Evolutionary conservation across 75 land plant genomes (phyloP).

Genomic region (Azolla pinnata): DNA sequence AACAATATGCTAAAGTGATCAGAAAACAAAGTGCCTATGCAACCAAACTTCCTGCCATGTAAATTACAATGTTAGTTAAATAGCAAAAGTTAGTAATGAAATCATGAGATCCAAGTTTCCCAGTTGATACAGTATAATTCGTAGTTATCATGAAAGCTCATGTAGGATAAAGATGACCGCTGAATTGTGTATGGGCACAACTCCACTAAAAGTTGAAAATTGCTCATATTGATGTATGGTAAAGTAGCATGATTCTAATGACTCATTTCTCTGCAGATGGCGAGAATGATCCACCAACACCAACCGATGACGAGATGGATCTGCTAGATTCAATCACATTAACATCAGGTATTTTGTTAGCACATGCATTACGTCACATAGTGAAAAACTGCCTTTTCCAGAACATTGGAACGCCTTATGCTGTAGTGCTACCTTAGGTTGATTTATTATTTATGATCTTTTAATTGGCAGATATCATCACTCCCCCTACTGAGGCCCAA

Average conservation of each 20-base stretch:
- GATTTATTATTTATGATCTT: not conserved
- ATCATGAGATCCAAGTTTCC: not conserved
- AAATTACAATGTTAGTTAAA: not conserved
- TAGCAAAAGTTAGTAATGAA: not conserved
- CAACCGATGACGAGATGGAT: not conserved
- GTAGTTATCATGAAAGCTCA: not conserved
- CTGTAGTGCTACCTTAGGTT: too few relatives aligned
- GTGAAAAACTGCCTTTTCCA: too few relatives aligned
- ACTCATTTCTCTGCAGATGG: not conserved
- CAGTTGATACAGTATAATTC: not conserved
- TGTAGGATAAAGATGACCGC: not conserved
- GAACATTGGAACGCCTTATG: too few relatives aligned
- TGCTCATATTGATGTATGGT: not conserved
- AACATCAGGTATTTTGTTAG: not conserved
- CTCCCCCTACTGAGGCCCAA: slow-evolving; percentile 3
- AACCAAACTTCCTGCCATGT: not conserved
- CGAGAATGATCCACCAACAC: not conserved
- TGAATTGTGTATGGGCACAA: not conserved
- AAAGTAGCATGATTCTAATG: not conserved
- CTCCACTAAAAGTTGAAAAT: not conserved
- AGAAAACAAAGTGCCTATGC: not conserved
- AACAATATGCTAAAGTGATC: not conserved
- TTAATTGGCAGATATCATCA: slow-evolving; percentile 1
- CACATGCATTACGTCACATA: too few relatives aligned
- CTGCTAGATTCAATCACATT: not conserved